Conservation (phyloP, 2,329 filamentous ascomycete genomes). For the Aspergillus piperis region DNA sequence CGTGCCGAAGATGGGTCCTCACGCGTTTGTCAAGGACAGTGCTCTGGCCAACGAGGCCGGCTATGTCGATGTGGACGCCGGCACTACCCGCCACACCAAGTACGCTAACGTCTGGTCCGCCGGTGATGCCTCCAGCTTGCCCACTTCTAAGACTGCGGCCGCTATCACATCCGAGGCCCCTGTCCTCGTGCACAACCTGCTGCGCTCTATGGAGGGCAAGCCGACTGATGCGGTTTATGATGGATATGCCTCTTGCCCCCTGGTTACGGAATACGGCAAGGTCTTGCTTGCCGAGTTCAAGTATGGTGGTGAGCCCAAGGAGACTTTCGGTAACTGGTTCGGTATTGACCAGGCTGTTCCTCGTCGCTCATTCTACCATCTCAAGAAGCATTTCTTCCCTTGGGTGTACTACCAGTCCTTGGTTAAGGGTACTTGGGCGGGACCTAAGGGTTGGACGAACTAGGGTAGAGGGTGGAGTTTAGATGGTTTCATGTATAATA, state of each 20-base stretch:
- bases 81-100: slow-evolving; percentile 55
- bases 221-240: slow-evolving; percentile 51
- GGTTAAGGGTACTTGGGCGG: slow-evolving; percentile 64
- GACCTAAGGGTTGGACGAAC: slow-evolving; percentile 55
- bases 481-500: background rate
- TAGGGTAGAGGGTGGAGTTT: background rate
- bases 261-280: slow-evolving; percentile 61
- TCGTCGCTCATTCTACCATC: slow-evolving; percentile 59
- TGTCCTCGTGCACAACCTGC: slow-evolving; percentile 53
- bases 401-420: slow-evolving; percentile 65
- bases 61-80: slow-evolving; percentile 60
- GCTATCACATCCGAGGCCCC: slow-evolving; percentile 56
- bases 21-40: slow-evolving; percentile 57
- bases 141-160: slow-evolving; percentile 59
- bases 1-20: slow-evolving; percentile 61
- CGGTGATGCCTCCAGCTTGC: slow-evolving; percentile 61
- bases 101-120: slow-evolving; percentile 61
- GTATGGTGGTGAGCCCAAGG: slow-evolving; percentile 63
- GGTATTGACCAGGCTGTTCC: slow-evolving; percentile 61
- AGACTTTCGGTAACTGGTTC: slow-evolving; percentile 59
- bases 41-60: slow-evolving; percentile 57
- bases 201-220: slow-evolving; percentile 50
- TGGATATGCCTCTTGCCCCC: slow-evolving; percentile 59
- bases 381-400: slow-evolving; percentile 69
- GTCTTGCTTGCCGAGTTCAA: slow-evolving; percentile 67